Conservation (phyloP, 306 rosid genomes). For the Fragaria iinumae region DNA sequence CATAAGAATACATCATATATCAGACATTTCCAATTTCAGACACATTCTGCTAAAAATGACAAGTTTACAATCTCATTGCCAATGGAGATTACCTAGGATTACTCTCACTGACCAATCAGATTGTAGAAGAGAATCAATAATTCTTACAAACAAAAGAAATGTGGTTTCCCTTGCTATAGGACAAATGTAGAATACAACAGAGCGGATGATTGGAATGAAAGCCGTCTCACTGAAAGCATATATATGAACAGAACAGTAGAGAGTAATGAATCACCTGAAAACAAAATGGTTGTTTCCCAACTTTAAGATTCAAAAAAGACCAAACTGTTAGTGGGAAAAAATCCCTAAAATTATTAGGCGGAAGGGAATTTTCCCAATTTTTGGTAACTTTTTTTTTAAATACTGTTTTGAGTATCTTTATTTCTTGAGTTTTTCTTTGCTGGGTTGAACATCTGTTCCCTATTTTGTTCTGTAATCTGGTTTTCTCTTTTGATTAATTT, state of each 20-base stretch:
- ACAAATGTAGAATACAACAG: neutral
- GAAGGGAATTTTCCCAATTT: too few relatives aligned
- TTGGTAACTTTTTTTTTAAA: too few relatives aligned
- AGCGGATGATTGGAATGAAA: neutral
- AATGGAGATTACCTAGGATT: neutral
- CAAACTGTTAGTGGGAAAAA: too few relatives aligned
- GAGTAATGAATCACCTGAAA: neutral
- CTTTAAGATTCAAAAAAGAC: neutral
- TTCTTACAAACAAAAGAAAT: too few relatives aligned
- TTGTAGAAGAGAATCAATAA: neutral
- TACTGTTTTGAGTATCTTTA: too few relatives aligned
- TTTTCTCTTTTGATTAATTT: too few relatives aligned
- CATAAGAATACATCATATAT: neutral
- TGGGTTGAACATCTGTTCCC: too few relatives aligned
- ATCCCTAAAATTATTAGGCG: too few relatives aligned
- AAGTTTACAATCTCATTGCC: neutral
- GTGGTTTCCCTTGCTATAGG: too few relatives aligned
- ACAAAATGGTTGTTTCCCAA: neutral
- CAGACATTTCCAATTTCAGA: neutral
- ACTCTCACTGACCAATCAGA: neutral
- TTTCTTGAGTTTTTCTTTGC: too few relatives aligned
- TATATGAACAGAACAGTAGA: neutral
- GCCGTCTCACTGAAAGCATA: neutral
- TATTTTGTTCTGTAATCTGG: too few relatives aligned
- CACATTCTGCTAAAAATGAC: neutral